Evolutionary conservation across 139 green algal species (phyloP).

Genomic region (Coelastrella sp.): DNA sequence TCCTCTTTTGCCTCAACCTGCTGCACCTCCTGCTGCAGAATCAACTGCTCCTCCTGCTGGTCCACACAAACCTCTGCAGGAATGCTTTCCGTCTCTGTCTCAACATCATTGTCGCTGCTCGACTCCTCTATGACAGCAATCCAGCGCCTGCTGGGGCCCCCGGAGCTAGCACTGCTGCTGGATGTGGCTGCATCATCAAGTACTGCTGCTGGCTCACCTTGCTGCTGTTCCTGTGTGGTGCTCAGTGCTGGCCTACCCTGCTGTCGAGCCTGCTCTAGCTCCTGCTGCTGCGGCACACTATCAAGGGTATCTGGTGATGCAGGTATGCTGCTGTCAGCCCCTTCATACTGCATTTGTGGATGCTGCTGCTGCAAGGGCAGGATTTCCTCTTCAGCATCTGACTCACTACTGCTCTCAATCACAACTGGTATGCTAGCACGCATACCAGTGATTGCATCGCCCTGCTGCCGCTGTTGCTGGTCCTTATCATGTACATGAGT

Average conservation of each 20-base stretch:
- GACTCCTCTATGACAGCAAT: background rate
- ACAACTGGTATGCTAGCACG: constrained; percentile 3
- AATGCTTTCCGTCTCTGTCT: background rate
- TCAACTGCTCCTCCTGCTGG: background rate
- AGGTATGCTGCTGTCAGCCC: too few relatives aligned
- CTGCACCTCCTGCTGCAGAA: background rate
- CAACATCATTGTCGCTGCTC: background rate
- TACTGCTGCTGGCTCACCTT: background rate
- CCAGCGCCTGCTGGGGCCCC: background rate
- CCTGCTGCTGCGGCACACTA: background rate
- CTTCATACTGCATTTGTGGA: background rate
- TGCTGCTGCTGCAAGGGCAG: background rate
- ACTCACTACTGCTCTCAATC: background rate
- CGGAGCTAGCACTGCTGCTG: background rate
- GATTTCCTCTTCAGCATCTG: background rate
- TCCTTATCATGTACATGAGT: background rate
- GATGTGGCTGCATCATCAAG: background rate
- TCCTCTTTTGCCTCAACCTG: background rate
- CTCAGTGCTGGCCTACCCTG: background rate
- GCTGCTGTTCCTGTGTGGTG: background rate
- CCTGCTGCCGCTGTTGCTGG: constrained; percentile 22
- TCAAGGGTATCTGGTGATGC: too few relatives aligned
- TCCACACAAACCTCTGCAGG: background rate
- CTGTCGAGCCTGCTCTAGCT: background rate
- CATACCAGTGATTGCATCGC: constrained; percentile 14